These are phyloP conservation scores for Colletotrichum sp. DNA, from an alignment of 2,329 filamentous ascomycete species.

Conservation along the genomic window DNA sequence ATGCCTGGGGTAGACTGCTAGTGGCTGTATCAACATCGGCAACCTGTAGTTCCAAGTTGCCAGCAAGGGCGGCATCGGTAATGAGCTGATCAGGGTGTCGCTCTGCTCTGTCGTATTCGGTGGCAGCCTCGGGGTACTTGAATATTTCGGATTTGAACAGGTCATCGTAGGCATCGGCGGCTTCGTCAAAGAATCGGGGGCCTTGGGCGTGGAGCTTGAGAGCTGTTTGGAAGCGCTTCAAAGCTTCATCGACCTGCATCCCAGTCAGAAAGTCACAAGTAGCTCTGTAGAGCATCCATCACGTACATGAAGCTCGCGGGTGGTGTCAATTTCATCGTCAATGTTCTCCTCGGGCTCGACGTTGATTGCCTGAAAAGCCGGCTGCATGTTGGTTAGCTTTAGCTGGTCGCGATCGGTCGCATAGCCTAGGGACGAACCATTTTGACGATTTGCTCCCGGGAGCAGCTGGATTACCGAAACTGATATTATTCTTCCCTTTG, in stretches of 20 bases:
- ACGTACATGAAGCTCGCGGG: conserved; percentile 83
- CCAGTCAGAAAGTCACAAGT: not conserved
- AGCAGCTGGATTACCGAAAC: not conserved
- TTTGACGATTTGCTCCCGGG: not conserved
- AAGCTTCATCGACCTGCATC: conserved; percentile 82
- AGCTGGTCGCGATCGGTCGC: not conserved
- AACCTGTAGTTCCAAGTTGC: conserved; percentile 59
- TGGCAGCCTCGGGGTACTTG: conserved; percentile 84
- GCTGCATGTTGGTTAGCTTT: conserved; percentile 38
- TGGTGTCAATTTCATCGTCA: conserved; percentile 93
- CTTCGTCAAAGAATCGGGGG: conserved; percentile 74
- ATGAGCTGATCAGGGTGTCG: conserved; percentile 55
- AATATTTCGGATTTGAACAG: conserved; percentile 95
- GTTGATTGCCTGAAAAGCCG: conserved; percentile 86
- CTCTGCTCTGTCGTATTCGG: conserved; percentile 80
- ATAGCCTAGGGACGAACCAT: not conserved
- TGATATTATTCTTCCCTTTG: not conserved
- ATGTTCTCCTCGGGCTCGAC: conserved; percentile 90
- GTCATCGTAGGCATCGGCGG: conserved; percentile 79
- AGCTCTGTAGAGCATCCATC: not conserved
- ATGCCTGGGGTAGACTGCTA: conserved; percentile 83
- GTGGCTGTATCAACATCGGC: conserved; percentile 75
- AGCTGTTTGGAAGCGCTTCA: conserved; percentile 92
- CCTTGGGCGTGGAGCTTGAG: conserved; percentile 92
- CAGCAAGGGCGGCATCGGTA: conserved; percentile 52